Evolutionary conservation across 2,329 filamentous ascomycete genomes (phyloP).

Genomic region (Fusarium sp.): DNA sequence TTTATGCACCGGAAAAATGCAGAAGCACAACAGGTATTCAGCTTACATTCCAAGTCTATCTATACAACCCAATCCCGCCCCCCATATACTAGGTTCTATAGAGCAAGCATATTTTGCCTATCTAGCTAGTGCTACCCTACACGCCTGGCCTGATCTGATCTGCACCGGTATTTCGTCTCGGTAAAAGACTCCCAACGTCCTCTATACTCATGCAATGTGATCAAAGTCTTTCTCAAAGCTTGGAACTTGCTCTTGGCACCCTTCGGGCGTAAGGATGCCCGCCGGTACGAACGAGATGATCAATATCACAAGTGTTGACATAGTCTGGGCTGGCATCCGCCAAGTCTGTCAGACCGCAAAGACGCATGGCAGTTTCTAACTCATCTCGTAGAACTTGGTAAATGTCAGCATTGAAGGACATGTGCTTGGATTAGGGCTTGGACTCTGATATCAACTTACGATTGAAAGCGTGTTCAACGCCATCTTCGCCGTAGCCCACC

Average conservation of each 20-base stretch:
- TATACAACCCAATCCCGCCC: not conserved
- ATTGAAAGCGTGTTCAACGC: slow-evolving; percentile 1
- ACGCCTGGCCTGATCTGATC: not conserved
- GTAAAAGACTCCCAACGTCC: not conserved
- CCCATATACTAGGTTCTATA: not conserved
- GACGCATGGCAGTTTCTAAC: slow-evolving; percentile 5
- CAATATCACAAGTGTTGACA: slow-evolving; percentile 3
- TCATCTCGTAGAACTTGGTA: not conserved
- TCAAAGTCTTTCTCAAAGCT: not conserved
- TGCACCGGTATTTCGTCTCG: not conserved
- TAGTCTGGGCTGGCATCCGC: slow-evolving; percentile 12
- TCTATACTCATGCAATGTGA: not conserved
- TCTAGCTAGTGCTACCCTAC: not conserved
- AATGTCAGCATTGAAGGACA: not conserved
- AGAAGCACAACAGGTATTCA: not conserved
- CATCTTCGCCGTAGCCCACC: not conserved
- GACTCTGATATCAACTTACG: slow-evolving; percentile 7
- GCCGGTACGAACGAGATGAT: not conserved
- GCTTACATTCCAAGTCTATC: not conserved
- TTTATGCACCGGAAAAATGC: slow-evolving; percentile 4
- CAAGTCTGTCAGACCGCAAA: not conserved
- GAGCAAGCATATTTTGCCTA: not conserved
- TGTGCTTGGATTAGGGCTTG: no score
- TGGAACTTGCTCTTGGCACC: not conserved
- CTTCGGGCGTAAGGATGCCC: slow-evolving; percentile 11